Percentiles rank a stretch among this genome's conserved stretches.
phyloP scores from a whole-genome alignment of 768 basidiomycete species.

The Pulveroboletus sp. region DNA sequence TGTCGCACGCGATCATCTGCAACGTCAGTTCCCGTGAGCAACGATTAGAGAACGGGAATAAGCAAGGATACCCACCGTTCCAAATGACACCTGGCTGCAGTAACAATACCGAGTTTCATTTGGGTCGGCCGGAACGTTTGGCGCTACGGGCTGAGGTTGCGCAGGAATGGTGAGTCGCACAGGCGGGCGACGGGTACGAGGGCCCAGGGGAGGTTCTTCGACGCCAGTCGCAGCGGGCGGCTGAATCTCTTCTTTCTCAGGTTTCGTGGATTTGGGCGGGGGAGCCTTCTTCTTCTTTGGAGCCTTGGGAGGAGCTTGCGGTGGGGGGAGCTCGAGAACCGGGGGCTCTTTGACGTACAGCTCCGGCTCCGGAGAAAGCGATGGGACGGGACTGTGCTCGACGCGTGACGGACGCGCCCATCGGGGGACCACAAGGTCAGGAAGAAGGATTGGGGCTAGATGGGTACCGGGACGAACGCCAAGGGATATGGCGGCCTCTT shows the following conservation, averaged over 20 bases:
- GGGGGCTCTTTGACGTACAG: constrained; percentile 14
- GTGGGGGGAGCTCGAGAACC: constrained; percentile 6
- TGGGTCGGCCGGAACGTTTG: constrained; percentile 34
- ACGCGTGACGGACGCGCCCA: constrained; percentile 45
- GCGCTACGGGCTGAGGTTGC: constrained; percentile 14
- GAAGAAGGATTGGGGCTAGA: constrained; percentile 54
- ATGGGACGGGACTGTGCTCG: constrained; percentile 43
- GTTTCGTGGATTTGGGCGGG: constrained; percentile 8
- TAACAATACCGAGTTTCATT: constrained; percentile 73
- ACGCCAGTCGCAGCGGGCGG: constrained; percentile 1
- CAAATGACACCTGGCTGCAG: constrained; percentile 77
- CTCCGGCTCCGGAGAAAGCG: constrained; percentile 31
- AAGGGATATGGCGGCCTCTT: constrained; percentile 53
- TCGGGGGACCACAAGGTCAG: constrained; percentile 59
- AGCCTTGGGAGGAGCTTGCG: constrained; percentile 14
- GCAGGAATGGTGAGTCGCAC: constrained; percentile 39
- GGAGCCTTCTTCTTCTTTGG: constrained; percentile 23
- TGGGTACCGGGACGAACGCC: constrained; percentile 54
- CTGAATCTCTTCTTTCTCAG: constrained; percentile 18
- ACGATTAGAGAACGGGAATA: not conserved
- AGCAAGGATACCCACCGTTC: constrained; percentile 52
- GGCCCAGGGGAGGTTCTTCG: constrained; percentile 6
- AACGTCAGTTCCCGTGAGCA: not conserved
- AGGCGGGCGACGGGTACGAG: constrained; percentile 23
- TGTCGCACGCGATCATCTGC: constrained; percentile 89